Evolutionary conservation across 202 grass and related monocot species (phyloP).

Genomic region (Musa balbisiana): DNA sequence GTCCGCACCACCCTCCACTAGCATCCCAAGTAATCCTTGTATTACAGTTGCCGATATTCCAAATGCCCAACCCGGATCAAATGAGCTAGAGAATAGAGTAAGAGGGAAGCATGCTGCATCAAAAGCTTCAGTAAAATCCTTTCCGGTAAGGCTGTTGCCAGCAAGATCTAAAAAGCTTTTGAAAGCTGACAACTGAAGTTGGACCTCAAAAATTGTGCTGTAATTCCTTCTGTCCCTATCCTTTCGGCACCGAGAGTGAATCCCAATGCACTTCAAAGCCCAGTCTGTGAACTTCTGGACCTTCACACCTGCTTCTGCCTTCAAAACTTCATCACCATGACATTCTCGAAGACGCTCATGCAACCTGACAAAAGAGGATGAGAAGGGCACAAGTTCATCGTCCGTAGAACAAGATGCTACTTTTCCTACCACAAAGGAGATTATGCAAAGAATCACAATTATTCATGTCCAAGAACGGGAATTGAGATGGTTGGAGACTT

Average conservation of each 20-base stretch:
- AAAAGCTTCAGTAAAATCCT: slow-evolving; percentile 96
- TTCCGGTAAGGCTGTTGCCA: slow-evolving; percentile 81
- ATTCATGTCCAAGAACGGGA: neutral
- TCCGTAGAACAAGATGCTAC: too few species aligned
- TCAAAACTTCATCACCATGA: slow-evolving; percentile 80
- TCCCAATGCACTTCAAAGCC: slow-evolving; percentile 82
- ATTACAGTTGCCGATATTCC: slow-evolving; percentile 61
- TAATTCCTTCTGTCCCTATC: slow-evolving; percentile 49
- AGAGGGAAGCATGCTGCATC: slow-evolving; percentile 97
- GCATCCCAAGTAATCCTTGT: slow-evolving; percentile 75
- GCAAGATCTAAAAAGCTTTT: slow-evolving; percentile 88
- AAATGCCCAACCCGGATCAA: slow-evolving; percentile 14
- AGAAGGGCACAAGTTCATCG: neutral
- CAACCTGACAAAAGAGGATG: slow-evolving; percentile 39
- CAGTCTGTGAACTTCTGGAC: slow-evolving; percentile 97
- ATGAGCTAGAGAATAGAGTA: slow-evolving; percentile 62
- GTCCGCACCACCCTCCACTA: slow-evolving; percentile 94
- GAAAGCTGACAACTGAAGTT: slow-evolving; percentile 76
- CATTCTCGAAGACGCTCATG: slow-evolving; percentile 90
- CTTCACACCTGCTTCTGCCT: slow-evolving; percentile 81
- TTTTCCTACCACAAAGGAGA: neutral
- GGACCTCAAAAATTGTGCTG: slow-evolving; percentile 67
- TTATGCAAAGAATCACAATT: slow-evolving; percentile 1
- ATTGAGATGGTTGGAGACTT: too few species aligned
- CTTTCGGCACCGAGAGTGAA: slow-evolving; percentile 47